Conservation (phyloP, 192 early-diverging fungal species). For the Backusella australiensis region DNA sequence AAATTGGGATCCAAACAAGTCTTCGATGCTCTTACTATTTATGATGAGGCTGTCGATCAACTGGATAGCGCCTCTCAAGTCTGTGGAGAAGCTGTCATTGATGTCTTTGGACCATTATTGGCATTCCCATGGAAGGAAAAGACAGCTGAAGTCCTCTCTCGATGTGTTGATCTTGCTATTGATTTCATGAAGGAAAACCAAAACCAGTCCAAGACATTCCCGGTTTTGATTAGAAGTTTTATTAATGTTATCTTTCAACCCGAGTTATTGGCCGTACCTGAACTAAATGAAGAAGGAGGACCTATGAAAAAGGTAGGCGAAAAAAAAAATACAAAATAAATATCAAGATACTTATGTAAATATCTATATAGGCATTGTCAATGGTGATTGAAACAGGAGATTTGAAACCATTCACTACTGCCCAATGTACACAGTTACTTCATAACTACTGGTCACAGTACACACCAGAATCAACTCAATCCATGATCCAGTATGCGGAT, state of each 20-base stretch:
- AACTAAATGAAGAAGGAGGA: constrained; percentile 29
- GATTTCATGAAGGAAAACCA: constrained; percentile 25
- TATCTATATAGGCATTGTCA: constrained; percentile 17
- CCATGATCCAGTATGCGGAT: constrained; percentile 23
- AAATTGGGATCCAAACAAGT: neutral
- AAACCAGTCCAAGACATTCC: constrained; percentile 27
- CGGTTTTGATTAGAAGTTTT: constrained; percentile 15
- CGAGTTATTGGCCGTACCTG: constrained; percentile 7
- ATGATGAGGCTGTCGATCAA: constrained; percentile 27
- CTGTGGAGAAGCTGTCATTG: constrained; percentile 26
- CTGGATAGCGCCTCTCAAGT: constrained; percentile 27
- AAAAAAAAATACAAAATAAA: neutral
- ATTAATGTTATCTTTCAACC: constrained; percentile 31
- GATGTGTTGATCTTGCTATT: constrained; percentile 24
- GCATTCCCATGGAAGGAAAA: constrained; percentile 25
- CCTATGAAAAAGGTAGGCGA: constrained; percentile 32
- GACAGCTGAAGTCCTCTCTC: constrained; percentile 9
- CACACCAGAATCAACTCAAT: constrained; percentile 13
- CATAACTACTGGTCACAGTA: constrained; percentile 25
- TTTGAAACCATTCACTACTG: constrained; percentile 23
- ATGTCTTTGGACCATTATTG: constrained; percentile 16
- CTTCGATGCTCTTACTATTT: constrained; percentile 21
- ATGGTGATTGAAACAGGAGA: constrained; percentile 27
- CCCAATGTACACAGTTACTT: constrained; percentile 18
- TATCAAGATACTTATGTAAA: neutral